Evolutionary conservation across 768 basidiomycete species (phyloP).

Genomic region (Saitozyma podzolica): DNA sequence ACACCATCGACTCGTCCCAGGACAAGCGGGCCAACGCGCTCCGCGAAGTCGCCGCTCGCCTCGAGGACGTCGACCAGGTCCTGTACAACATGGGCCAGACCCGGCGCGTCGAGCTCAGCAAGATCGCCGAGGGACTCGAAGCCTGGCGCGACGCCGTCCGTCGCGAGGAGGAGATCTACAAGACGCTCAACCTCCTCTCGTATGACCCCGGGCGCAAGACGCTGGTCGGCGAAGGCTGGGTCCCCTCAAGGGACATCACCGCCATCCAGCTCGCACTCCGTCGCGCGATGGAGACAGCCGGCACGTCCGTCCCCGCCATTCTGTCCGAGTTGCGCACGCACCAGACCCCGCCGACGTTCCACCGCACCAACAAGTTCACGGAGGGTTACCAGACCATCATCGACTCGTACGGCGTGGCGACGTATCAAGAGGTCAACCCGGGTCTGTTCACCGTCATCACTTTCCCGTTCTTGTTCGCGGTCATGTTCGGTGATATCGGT

Average conservation of each 20-base stretch:
- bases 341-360: conserved; percentile 93
- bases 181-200: conserved; percentile 92
- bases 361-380: conserved; percentile 92
- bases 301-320: conserved; percentile 87
- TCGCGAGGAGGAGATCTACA: conserved; percentile 95
- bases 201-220: conserved; percentile 93
- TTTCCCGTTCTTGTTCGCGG: conserved; percentile 97
- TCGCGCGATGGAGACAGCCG: conserved; percentile 90
- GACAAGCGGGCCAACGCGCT: conserved; percentile 89
- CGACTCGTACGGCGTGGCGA: conserved; percentile 93
- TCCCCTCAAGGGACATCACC: conserved; percentile 86
- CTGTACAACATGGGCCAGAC: conserved; percentile 85
- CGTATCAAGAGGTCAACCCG: conserved; percentile 95
- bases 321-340: conserved; percentile 82
- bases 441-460: conserved; percentile 79
- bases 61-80: conserved; percentile 87
- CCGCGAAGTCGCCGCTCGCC: conserved; percentile 77
- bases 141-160: conserved; percentile 92
- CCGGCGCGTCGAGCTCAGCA: conserved; percentile 76
- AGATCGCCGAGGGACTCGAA: conserved; percentile 77
- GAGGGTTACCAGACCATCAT: conserved; percentile 97
- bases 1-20: conserved; percentile 90
- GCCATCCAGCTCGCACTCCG: conserved; percentile 82
- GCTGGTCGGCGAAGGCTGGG: conserved; percentile 96
- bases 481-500: conserved; percentile 99